phyloP scores from a whole-genome alignment of 2,329 filamentous ascomycete species.

The Aspergillus awamori region DNA sequence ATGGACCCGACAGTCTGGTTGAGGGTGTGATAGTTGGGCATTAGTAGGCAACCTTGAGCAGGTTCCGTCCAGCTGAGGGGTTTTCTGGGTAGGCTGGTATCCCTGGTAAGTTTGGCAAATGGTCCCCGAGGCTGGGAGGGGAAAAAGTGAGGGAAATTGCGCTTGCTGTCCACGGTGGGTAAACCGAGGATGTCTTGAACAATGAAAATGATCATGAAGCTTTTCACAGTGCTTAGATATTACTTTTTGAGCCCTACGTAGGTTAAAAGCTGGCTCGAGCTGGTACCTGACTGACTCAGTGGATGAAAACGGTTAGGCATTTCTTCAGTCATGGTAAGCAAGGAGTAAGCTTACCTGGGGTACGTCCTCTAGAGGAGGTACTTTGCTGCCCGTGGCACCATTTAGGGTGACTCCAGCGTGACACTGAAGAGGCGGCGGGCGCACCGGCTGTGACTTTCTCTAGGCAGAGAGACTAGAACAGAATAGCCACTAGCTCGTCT shows the following conservation, averaged over 20 bases:
- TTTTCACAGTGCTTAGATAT: too few species aligned
- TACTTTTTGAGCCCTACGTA: neutral
- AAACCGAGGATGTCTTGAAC: too few species aligned
- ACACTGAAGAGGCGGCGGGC: neutral
- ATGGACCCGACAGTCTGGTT: conserved; percentile 31
- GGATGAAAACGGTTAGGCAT: conserved; percentile 4
- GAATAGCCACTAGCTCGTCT: too few species aligned
- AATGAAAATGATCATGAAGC: neutral
- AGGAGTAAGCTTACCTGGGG: conserved; percentile 11
- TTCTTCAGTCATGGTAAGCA: conserved; percentile 4
- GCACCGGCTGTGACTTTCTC: neutral
- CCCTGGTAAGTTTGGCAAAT: neutral
- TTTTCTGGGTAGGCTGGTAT: conserved; percentile 5
- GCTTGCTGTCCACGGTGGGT: neutral
- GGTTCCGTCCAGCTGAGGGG: conserved; percentile 19
- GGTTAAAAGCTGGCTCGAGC: neutral
- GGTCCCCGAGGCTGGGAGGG: neutral
- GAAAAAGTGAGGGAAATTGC: neutral
- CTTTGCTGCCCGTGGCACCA: neutral
- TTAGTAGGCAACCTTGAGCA: conserved; percentile 26
- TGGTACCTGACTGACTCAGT: conserved; percentile 7
- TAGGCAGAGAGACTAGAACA: too few species aligned
- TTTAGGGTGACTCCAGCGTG: neutral
- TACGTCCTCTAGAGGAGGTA: neutral
- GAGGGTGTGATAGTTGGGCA: conserved; percentile 30